Percentiles rank a stretch among this genome's conserved stretches.
phyloP scores from a whole-genome alignment of 768 basidiomycete genomes.

The Rhodocollybia butyracea region DNA sequence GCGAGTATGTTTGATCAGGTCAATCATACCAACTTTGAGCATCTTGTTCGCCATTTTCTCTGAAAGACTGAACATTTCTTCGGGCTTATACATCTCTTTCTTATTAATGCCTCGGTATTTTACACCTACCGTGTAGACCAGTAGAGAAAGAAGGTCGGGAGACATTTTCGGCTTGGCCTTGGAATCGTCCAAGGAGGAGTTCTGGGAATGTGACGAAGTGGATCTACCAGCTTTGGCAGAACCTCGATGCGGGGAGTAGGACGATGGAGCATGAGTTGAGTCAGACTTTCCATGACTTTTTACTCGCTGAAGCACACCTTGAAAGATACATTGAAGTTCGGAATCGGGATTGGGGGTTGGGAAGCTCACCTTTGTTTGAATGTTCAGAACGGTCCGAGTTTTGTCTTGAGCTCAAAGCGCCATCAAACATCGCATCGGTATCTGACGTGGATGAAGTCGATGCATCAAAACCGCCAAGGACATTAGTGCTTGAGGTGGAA shows the following conservation, averaged over 20 bases:
- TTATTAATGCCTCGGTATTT: constrained; percentile 91
- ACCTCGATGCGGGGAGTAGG: neutral
- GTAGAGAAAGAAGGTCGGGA: constrained; percentile 60
- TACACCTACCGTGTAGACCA: constrained; percentile 94
- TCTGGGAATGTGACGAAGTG: constrained; percentile 6
- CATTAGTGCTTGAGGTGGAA: neutral
- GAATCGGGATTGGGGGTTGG: too few species aligned
- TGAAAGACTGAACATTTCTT: constrained; percentile 91
- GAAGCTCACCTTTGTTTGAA: constrained; percentile 17
- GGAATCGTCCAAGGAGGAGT: neutral
- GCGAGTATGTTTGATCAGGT: constrained; percentile 84
- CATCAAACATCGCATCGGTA: constrained; percentile 23
- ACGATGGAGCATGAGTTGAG: constrained; percentile 11
- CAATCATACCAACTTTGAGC: constrained; percentile 56
- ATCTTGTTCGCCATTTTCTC: constrained; percentile 79
- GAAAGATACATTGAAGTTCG: constrained; percentile 15
- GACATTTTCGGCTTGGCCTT: constrained; percentile 71
- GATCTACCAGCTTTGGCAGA: neutral
- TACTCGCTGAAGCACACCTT: constrained; percentile 38
- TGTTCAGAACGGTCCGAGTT: constrained; percentile 7
- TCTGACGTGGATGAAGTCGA: constrained; percentile 33
- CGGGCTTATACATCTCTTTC: constrained; percentile 78
- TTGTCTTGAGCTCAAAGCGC: constrained; percentile 17
- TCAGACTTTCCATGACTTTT: constrained; percentile 29
- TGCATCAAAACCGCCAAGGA: neutral